These are phyloP conservation scores for Hanseniaspora jakobsenii DNA, from an alignment of 805 yeast genomes.

Conservation along the genomic window DNA sequence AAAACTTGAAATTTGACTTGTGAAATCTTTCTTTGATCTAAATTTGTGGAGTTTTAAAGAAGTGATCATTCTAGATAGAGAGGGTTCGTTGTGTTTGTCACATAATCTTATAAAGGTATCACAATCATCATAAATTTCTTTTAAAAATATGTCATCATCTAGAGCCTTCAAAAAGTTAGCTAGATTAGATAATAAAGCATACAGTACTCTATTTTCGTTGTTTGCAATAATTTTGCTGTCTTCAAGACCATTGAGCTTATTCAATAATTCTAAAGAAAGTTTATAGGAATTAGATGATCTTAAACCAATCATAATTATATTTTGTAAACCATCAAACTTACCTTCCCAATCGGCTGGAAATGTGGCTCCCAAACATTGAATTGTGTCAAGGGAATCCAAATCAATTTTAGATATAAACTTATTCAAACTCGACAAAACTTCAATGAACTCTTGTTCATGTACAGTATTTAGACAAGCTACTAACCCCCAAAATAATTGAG, in stretches of 20 bases:
- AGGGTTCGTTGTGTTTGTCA: conserved; percentile 40
- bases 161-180: conserved; percentile 79
- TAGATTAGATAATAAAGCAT: conserved; percentile 62
- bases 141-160: conserved; percentile 40
- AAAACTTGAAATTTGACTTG: conserved; percentile 64
- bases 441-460: conserved; percentile 87
- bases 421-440: conserved; percentile 67
- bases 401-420: conserved; percentile 81
- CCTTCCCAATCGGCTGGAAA: conserved; percentile 97
- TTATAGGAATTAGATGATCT: conserved; percentile 73
- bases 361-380: conserved; percentile 65
- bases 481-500: conserved; percentile 90
- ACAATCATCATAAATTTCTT: conserved; percentile 43
- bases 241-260: conserved; percentile 51
- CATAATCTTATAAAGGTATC: conserved; percentile 52
- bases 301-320: conserved; percentile 66
- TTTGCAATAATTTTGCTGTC: conserved; percentile 71
- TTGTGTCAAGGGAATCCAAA: conserved; percentile 72
- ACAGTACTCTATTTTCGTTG: conserved; percentile 53
- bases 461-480: conserved; percentile 83
- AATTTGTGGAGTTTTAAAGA: conserved; percentile 70
- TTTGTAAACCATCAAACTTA: conserved; percentile 76
- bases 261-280: conserved; percentile 59
- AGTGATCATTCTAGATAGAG: conserved; percentile 57
- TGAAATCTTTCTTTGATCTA: conserved; percentile 80